Evolutionary conservation across 768 basidiomycete species (phyloP), one percentile per base, ranked within the genome.

Genomic region (Leccinum ochraceum): DNA sequence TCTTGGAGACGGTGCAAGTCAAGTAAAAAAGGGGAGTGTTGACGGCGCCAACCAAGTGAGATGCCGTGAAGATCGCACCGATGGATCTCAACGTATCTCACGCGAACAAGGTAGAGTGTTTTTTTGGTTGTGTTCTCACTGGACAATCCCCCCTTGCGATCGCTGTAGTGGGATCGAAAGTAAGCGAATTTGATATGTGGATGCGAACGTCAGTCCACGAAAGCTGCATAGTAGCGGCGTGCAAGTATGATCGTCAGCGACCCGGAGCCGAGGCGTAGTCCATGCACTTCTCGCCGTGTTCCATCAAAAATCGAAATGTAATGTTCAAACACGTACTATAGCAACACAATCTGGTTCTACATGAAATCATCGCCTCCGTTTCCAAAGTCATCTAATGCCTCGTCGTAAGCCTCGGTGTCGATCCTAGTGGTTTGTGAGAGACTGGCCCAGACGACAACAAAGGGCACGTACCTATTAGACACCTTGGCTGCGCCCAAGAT

Each of bases 161-260:
- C 50, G 96, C 95, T 2, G 94, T 94, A 3, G 95, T 90, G 30
- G 96, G 97, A 13, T 95, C 94, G 2, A 91, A 93, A 69, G 95
- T 92, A 2, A 94, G 89, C 70, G 98, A 73, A 80, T 99, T 17
- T 98, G 95, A 95, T 95, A 99, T 69, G 83, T 95, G 39, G 91
- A 87, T 10, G 83, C 90, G 6, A 98, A 92, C 71, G 76, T 81
- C n/a, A 90, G 91, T 28, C 92, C 86, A 10, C 80, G 94, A 53
- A 92, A 92, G 69, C 87, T 88, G 0, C 94, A 1, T 82, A 81
- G 63, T 78, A 81, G 63, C 78, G 77, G 9, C 62, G 81, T 6
- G 86, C 83, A 4, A 89, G 87, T 17, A 77, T 92, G 10, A 77
- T 93, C 28, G 80, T 74, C 3, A 83, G 78, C 60, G 90, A 85